Evolutionary conservation across 192 early-diverging fungal species (phyloP).

Genomic region (Haplosporangium gracile): DNA sequence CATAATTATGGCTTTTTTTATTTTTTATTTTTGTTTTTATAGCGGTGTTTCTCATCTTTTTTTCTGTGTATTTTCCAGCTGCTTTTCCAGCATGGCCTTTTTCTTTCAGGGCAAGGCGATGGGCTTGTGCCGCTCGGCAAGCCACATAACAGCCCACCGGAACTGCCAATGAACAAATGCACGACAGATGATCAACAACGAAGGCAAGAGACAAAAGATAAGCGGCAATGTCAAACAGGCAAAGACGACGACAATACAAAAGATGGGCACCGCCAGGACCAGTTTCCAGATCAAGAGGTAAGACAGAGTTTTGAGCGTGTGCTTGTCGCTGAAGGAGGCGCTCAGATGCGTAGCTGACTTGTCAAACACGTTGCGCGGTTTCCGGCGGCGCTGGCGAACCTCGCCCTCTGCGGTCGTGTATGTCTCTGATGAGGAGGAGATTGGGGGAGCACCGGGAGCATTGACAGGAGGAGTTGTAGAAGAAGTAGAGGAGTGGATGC

Average conservation of each 20-base stretch:
- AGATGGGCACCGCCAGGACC: conserved; percentile 29
- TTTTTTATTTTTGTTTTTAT: not conserved
- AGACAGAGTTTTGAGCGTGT: conserved; percentile 26
- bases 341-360: conserved; percentile 10
- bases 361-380: not conserved
- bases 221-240: conserved; percentile 27
- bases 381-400: not conserved
- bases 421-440: not conserved
- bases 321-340: conserved; percentile 10
- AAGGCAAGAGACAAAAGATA: conserved; percentile 40
- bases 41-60: not conserved
- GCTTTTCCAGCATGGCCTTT: not conserved
- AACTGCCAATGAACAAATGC: conserved; percentile 36
- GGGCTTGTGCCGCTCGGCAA: conserved; percentile 29
- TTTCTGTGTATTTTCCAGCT: not conserved
- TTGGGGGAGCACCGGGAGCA: not conserved
- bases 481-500: not conserved
- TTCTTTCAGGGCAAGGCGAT: conserved; percentile 29
- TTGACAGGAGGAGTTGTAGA: not conserved
- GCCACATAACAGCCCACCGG: conserved; percentile 45
- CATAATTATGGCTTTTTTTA: conserved; percentile 8
- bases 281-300: conserved; percentile 47
- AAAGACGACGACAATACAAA: conserved; percentile 21
- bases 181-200: conserved; percentile 21
- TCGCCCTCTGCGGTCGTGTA: conserved; percentile 6